These are phyloP conservation scores for Penicillium polonicum DNA, from an alignment of 2,329 filamentous ascomycete species.

Conservation along the genomic window DNA sequence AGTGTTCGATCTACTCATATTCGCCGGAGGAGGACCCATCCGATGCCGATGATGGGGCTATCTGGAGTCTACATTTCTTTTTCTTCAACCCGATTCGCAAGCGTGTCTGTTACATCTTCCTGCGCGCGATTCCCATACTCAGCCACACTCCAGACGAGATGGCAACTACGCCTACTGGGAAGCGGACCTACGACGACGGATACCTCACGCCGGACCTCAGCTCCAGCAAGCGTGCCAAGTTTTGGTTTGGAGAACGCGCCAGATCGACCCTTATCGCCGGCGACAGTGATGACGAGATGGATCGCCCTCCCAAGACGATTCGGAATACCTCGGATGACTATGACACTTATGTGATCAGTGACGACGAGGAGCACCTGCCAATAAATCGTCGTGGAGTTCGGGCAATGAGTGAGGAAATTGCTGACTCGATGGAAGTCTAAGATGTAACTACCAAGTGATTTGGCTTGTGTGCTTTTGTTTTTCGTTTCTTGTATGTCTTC, in stretches of 20 bases:
- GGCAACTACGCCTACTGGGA: conserved; percentile 43
- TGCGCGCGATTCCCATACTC: conserved; percentile 75
- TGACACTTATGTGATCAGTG: conserved; percentile 46
- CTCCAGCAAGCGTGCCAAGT: conserved; percentile 77
- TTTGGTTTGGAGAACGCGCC: conserved; percentile 76
- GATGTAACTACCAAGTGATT: background rate
- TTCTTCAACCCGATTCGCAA: conserved; percentile 94
- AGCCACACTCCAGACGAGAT: conserved; percentile 62
- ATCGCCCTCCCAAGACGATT: conserved; percentile 21
- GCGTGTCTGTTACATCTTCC: conserved; percentile 89
- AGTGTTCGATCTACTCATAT: conserved; percentile 88
- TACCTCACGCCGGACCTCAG: conserved; percentile 54
- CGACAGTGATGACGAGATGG: conserved; percentile 47
- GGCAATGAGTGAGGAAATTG: conserved; percentile 55
- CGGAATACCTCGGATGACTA: conserved; percentile 41
- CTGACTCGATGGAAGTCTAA: conserved; percentile 55
- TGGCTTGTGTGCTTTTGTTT: background rate
- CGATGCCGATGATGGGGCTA: conserved; percentile 86
- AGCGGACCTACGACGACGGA: conserved; percentile 50
- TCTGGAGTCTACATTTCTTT: conserved; percentile 96
- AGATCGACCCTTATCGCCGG: conserved; percentile 44
- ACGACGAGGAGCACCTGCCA: conserved; percentile 43
- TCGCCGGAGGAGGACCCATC: conserved; percentile 87
- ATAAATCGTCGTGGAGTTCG: conserved; percentile 47
- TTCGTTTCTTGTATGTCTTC: conserved; percentile 15